Evolutionary conservation across 2,329 filamentous ascomycete species (phyloP).

Genomic region (Fusarium agapanthi): DNA sequence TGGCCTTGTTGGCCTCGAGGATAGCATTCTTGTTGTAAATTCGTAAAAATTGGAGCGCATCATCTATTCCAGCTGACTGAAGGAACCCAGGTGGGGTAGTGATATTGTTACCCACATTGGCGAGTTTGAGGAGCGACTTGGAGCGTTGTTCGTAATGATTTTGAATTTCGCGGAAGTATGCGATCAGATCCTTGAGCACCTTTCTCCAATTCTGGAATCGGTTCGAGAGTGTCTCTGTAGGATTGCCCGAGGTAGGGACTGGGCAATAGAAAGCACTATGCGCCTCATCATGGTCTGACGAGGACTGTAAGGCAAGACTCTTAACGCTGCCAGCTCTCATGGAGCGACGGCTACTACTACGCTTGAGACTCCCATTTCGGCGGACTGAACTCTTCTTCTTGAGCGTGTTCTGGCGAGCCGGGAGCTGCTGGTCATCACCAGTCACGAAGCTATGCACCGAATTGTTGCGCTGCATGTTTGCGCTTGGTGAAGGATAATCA

Average conservation of each 20-base stretch:
- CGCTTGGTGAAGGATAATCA: conserved; percentile 52
- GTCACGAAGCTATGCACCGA: conserved; percentile 65
- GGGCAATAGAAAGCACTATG: conserved; percentile 91
- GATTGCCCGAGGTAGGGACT: conserved; percentile 85
- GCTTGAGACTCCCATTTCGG: conserved; percentile 76
- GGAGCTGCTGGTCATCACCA: conserved; percentile 54
- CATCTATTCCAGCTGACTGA: conserved; percentile 82
- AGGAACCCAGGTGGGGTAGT: conserved; percentile 79
- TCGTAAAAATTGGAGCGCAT: conserved; percentile 82
- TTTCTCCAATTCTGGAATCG: conserved; percentile 98
- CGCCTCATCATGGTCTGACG: conserved; percentile 71
- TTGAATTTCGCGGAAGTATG: conserved; percentile 93
- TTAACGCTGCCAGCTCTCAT: conserved; percentile 86
- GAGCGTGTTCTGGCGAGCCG: conserved; percentile 73
- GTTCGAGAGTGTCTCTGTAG: conserved; percentile 86
- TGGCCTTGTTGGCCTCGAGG: conserved; percentile 84
- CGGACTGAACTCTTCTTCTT: conserved; percentile 88
- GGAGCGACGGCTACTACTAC: conserved; percentile 82
- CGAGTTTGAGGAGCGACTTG: conserved; percentile 83
- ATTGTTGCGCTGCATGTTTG: conserved; percentile 66
- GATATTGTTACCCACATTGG: conserved; percentile 85
- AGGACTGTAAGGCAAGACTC: conserved; percentile 78
- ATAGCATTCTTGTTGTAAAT: conserved; percentile 85
- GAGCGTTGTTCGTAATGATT: conserved; percentile 85
- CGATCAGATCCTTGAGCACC: conserved; percentile 90